phyloP scores from a whole-genome alignment of 768 basidiomycete species.

The Macrolepiota fuliginosa region DNA sequence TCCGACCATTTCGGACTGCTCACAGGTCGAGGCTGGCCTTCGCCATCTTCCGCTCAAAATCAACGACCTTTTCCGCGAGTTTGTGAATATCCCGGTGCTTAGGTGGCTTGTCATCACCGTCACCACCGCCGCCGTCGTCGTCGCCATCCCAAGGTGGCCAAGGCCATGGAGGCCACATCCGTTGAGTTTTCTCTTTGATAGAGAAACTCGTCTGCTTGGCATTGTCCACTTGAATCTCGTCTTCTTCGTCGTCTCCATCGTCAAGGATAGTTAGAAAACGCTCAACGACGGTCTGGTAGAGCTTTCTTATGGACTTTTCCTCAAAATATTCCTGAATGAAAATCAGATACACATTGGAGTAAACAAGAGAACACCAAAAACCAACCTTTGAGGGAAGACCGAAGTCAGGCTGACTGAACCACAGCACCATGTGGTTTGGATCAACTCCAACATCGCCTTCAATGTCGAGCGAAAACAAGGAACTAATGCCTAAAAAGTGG shows the following conservation, averaged over 20 bases:
- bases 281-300: conserved; percentile 70
- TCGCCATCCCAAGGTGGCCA: conserved; percentile 84
- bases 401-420: conserved; percentile 79
- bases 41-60: conserved; percentile 78
- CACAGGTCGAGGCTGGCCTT: conserved; percentile 78
- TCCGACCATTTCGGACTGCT: conserved; percentile 21
- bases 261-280: conserved; percentile 61
- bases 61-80: conserved; percentile 69
- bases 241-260: conserved; percentile 49
- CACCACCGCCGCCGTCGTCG: conserved; percentile 44
- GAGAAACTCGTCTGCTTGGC: conserved; percentile 13
- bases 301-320: conserved; percentile 63
- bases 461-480: conserved; percentile 76
- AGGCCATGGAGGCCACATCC: conserved; percentile 76
- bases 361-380: conserved; percentile 8
- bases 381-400: conserved; percentile 85
- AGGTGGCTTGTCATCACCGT: conserved; percentile 42
- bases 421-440: conserved; percentile 81
- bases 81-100: conserved; percentile 53
- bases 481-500: conserved; percentile 58
- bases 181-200: conserved; percentile 24
- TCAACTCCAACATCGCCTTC: conserved; percentile 88
- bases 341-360: background rate
- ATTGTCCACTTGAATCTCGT: conserved; percentile 31
- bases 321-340: conserved; percentile 79